Evolutionary conservation across 225 moss, liverwort and hornwort genomes (phyloP).

Genomic region (Climacium dendroides): DNA sequence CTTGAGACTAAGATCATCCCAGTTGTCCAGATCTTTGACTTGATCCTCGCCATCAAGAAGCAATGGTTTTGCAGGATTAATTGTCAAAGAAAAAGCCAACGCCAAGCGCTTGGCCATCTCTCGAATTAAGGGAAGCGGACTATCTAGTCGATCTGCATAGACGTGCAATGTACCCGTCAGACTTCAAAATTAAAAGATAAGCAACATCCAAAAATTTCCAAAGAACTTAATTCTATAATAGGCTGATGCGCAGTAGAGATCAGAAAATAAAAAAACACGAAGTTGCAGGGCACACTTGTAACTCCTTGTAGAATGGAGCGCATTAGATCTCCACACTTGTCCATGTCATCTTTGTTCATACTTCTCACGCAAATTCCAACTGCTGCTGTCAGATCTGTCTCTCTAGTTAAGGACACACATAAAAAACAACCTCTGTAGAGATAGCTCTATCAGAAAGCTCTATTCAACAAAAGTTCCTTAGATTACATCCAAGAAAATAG

Average conservation of each 20-base stretch:
- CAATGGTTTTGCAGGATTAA: slow-evolving; percentile 77
- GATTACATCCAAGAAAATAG: background rate
- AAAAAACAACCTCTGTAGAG: background rate
- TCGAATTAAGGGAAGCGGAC: slow-evolving; percentile 67
- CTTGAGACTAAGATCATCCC: slow-evolving; percentile 45
- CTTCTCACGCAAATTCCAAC: slow-evolving; percentile 71
- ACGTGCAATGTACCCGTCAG: background rate
- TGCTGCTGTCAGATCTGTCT: slow-evolving; percentile 76
- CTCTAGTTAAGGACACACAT: slow-evolving; percentile 22
- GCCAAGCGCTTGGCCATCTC: slow-evolving; percentile 85
- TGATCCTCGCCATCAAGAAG: slow-evolving; percentile 61
- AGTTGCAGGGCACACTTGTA: slow-evolving; percentile 30
- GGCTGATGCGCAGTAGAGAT: background rate
- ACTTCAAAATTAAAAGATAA: background rate
- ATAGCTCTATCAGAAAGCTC: background rate
- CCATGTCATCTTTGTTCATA: slow-evolving; percentile 60
- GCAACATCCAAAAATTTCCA: background rate
- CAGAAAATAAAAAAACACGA: background rate
- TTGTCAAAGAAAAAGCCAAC: slow-evolving; percentile 59
- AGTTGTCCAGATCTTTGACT: slow-evolving; percentile 49
- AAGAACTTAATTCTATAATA: background rate
- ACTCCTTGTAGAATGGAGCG: slow-evolving; percentile 67
- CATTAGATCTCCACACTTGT: slow-evolving; percentile 47
- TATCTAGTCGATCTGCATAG: slow-evolving; percentile 77
- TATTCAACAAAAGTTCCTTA: background rate